Conservation (phyloP, 805 yeast genomes). For the Priceomyces melissophilus region DNA sequence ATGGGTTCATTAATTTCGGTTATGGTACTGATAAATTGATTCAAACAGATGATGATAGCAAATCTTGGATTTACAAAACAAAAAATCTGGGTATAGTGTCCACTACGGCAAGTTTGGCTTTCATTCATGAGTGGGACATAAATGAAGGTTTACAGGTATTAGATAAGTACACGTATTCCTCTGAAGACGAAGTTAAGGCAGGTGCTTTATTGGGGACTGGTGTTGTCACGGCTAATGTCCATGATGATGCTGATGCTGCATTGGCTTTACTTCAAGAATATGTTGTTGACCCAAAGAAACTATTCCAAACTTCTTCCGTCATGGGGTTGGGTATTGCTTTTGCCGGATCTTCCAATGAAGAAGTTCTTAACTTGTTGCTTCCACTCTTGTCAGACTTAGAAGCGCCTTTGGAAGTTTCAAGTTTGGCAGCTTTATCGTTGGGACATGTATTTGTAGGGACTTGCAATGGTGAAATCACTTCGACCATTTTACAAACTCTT, state of each 20-base stretch:
- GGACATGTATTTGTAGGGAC: constrained; percentile 96
- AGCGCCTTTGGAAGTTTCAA: constrained; percentile 70
- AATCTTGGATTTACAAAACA: constrained; percentile 86
- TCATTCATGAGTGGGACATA: constrained; percentile 87
- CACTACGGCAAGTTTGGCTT: constrained; percentile 88
- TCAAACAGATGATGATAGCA: constrained; percentile 66
- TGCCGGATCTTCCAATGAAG: constrained; percentile 90
- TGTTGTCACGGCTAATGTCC: constrained; percentile 85
- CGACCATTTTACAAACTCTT: constrained; percentile 86
- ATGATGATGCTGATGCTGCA: constrained; percentile 94
- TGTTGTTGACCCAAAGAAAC: constrained; percentile 58
- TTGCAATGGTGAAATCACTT: constrained; percentile 89
- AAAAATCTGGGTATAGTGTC: constrained; percentile 89
- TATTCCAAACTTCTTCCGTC: constrained; percentile 76
- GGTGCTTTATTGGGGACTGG: constrained; percentile 98
- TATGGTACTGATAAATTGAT: constrained; percentile 81
- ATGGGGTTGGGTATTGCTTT: constrained; percentile 91
- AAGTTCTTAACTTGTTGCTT: constrained; percentile 67
- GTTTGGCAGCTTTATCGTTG: constrained; percentile 84
- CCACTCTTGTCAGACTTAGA: constrained; percentile 81
- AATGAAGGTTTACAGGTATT: constrained; percentile 85
- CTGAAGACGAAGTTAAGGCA: constrained; percentile 85
- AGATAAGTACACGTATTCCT: constrained; percentile 83
- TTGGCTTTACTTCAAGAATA: constrained; percentile 81
- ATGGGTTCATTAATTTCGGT: constrained; percentile 87